phyloP scores from a whole-genome alignment of 768 basidiomycete species.

The Fomitopsis pulvina region DNA sequence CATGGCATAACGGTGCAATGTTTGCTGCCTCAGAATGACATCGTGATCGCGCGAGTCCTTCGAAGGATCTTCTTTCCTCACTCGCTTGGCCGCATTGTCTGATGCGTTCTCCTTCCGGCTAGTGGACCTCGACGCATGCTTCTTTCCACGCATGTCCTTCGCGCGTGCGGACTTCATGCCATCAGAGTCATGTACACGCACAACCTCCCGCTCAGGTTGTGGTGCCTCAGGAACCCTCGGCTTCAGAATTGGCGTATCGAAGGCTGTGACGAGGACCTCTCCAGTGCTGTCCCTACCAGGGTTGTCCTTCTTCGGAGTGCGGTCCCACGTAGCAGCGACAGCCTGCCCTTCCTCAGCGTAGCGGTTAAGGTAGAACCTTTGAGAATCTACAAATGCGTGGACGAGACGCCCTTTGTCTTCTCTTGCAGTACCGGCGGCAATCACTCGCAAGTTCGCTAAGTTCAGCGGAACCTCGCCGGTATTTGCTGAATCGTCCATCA shows the following conservation, averaged over 20 bases:
- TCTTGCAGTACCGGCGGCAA: constrained; percentile 13
- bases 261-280: constrained; percentile 26
- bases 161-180: background rate
- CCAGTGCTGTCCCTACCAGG: background rate
- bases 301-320: no score
- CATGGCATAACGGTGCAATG: background rate
- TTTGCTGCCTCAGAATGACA: background rate
- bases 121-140: background rate
- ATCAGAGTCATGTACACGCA: background rate
- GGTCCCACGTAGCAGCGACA: constrained; percentile 16
- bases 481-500: no score
- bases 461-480: background rate
- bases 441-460: constrained; percentile 5
- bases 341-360: constrained; percentile 37
- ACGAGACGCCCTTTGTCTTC: constrained; percentile 38
- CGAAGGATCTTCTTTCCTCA: background rate
- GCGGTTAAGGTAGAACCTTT: constrained; percentile 35
- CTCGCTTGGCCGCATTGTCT: background rate
- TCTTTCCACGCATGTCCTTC: background rate
- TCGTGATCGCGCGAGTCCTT: background rate
- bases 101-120: background rate
- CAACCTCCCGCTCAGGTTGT: no score
- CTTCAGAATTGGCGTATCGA: constrained; percentile 51
- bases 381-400: constrained; percentile 41
- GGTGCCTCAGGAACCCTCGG: constrained; percentile 29